Base-by-base conservation (phyloP, 306 rosid genomes). In the Cicer chorassanicum region DNA sequence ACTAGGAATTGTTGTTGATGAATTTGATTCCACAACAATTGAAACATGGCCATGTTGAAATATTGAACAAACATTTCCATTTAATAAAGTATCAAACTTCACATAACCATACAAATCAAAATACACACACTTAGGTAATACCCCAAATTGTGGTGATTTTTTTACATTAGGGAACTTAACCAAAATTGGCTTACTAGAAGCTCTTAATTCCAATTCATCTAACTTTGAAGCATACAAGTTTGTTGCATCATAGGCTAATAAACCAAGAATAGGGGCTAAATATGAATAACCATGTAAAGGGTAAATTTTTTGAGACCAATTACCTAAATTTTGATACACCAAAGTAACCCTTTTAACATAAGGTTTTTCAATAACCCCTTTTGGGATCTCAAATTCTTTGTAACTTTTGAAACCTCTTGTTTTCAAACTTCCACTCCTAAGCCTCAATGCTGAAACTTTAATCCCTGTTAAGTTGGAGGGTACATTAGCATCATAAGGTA, bases 321-420 rank as follows among this genome's bases (percentile, higher is more conserved):
- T 88, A 43, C 89, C 93, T 11, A 88, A 44, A 64, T 84, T 88
- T 5, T 88, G 93, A 65, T 88, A 82, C 0, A 88, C 87, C 74
- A 86, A 75, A 0, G 70, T 87, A 36, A 88, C 61, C 73, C 87
- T 83, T 41, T 82, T 57, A 67, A 79, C 78, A 81, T 82, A 82
- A 45, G 93, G 93, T 41, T 78, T 61, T 19, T 80, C 89, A 21
- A 67, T 13, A 61, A 88, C 81, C 29, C 90, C 86, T 55, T 2
- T 18, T 43, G 93, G 90, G 79, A 88, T 88, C 80, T 81, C 83
- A 49, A 88, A 88, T 76, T 82, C 93, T 48, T 81, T 76, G 78
- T 72, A 88, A 5, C 55, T 72, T 0, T 42, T 45, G 15, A 88
- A 64, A 0, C 90, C 87, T 81, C 83, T 80, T 14, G 12, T 41